Base-by-base conservation (phyloP, 2,329 filamentous ascomycete species). In the Arthroderma uncinatum region DNA sequence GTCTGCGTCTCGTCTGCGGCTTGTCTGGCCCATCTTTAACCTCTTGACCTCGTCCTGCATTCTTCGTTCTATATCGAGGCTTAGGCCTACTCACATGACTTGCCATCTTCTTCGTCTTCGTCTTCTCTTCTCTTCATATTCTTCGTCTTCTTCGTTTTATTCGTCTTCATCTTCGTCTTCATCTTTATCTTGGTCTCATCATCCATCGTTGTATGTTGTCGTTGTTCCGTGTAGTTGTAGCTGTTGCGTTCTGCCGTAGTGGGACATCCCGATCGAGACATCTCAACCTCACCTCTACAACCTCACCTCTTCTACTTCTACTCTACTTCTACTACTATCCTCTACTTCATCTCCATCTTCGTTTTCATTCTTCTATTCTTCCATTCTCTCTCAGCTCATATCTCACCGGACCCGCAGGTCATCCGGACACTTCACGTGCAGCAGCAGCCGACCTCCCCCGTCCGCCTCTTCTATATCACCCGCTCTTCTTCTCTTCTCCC, bases 371-470 rank as follows among this genome's bases (percentile, higher is more conserved):
- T 10, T 42, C 30, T 59, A 23, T 30, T 52, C 12, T 36, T 33
- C 16, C 19, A 25, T 10, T 48, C 25, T 14, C 33, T 34, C 33
- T 34, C 12, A 5, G 33, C 33, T 25, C 42, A 28, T 30, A 14
- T 48, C 21, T 9, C 28, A 30, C 28, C 39, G 47, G 47, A 50
- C 47, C 47, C 47, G 47, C 47, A 50, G 58, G 58, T 60, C 58
- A 60, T 53, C 58, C 48, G 58, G 58, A 60, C 58, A 60, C 14
- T 52, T 55, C 58, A 58, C 56, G 58, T 58, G 56, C 44, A 33
- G 47, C 55, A 40, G 36, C 36, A 55, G 33, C 52, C 52, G 36
- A 37, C 52, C 33, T 54, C 25, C 28, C 28, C 48, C 52, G 33
- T 54, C 36, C 52, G 36, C 36, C 52, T 40, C 47, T 50, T 50